Base-by-base conservation (phyloP, 129 eudicot genomes). In the Pittosporum tobira region DNA sequence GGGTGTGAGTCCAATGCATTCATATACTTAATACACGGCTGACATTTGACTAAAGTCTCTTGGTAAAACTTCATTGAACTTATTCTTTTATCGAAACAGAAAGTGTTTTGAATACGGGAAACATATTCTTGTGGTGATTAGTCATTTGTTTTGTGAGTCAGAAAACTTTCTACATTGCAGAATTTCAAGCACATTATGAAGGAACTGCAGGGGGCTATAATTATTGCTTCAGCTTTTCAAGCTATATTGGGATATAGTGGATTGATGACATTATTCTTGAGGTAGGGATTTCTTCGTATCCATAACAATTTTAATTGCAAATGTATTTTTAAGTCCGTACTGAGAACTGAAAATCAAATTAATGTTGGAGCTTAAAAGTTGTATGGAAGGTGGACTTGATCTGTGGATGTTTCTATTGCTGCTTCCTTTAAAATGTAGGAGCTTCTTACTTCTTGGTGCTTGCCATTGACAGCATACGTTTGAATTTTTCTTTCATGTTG, bases 151-250 rank as follows among this genome's bases (percentile, higher is more conserved):
- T 40, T 16, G 10, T 20, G 8, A 1, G 3, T 21, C 16, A 4
- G 40, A 10, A 23, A 51, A 51, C 20, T 23, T 65, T 64, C 55
- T 2, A 59, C 57, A 22, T 59, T 69, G 67, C 95, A 93, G 96
- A 93, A 73, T 67, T 93, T 93, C 73, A 93, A 73, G 94, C 96
- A 93, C 69, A 81, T 87, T 59, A 93, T 93, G 99, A 93, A 80
- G 77, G 96, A 81, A 74, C 75, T 87, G 45, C 99, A 93, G 67
- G 99, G 96, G 72, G 94, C 96, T 37, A 72, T 93, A 52, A 93
- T 93, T 43, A 79, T 87, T 69, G 81, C 88, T 65, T 81, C 96
- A 36, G 80, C 91, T 67, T 93, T 93, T 71, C 99, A 93, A 73
- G 80, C 96, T 51, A 63, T 93, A 50, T 68, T 93, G 49, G 99